phyloP scores from a whole-genome alignment of 805 yeast genomes.

The Debaryomyces tyrocola region DNA sequence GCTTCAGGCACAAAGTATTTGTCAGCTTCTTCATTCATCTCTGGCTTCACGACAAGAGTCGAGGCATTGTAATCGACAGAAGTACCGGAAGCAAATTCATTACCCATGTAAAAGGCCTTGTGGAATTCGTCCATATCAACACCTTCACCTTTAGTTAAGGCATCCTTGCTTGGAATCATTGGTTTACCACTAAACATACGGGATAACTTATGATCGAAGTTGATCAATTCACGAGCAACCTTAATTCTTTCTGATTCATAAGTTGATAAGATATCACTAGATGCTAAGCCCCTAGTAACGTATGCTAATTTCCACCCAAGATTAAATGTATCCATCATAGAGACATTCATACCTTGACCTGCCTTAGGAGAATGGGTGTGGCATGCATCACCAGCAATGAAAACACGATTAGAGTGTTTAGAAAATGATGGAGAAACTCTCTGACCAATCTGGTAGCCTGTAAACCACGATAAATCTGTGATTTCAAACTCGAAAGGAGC shows the following conservation, averaged over 20 bases:
- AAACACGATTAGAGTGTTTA: conserved; percentile 22
- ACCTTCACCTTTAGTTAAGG: conserved; percentile 12
- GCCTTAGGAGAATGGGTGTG: conserved; percentile 35
- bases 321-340: conserved; percentile 21
- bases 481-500: conserved; percentile 23
- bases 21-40: conserved; percentile 2
- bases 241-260: conserved; percentile 28
- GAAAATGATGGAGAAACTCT: conserved; percentile 12
- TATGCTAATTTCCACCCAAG: conserved; percentile 32
- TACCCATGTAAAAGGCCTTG: conserved; percentile 23
- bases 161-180: conserved; percentile 11
- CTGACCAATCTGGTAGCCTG: conserved; percentile 35
- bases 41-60: conserved; percentile 12
- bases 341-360: conserved; percentile 34
- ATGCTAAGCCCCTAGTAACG: conserved; percentile 22
- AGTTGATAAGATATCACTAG: conserved; percentile 23
- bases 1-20: conserved; percentile 12
- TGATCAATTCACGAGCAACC: conserved; percentile 30
- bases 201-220: conserved; percentile 27
- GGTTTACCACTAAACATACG: conserved; percentile 29
- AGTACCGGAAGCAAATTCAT: conserved; percentile 29
- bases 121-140: conserved; percentile 26
- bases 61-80: conserved; percentile 26
- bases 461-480: conserved; percentile 23
- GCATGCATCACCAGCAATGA: conserved; percentile 30